phyloP scores from a whole-genome alignment of 2,329 filamentous ascomycete species.

The Hypoxylon sp. region DNA sequence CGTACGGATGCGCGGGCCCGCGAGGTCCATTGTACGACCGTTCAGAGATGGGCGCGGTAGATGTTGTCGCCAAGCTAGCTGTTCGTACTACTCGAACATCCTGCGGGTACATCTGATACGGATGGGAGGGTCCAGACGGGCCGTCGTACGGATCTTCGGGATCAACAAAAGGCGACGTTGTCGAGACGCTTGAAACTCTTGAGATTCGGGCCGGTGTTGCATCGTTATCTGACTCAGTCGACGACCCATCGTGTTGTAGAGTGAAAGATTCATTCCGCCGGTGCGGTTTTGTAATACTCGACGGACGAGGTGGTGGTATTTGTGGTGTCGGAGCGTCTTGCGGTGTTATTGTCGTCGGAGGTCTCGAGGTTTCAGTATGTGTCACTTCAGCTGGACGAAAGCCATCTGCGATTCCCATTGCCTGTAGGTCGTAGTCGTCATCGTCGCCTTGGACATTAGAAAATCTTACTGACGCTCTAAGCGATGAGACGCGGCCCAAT shows the following conservation, averaged over 20 bases:
- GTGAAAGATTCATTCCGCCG: slow-evolving; percentile 65
- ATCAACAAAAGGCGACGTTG: slow-evolving; percentile 58
- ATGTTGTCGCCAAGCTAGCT: slow-evolving; percentile 78
- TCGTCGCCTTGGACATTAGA: slow-evolving; percentile 58
- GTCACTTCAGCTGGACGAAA: slow-evolving; percentile 52
- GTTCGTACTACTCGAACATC: slow-evolving; percentile 67
- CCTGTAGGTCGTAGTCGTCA: slow-evolving; percentile 65
- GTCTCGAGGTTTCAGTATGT: slow-evolving; percentile 46
- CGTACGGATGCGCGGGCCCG: slow-evolving; percentile 86
- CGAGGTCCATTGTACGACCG: slow-evolving; percentile 72
- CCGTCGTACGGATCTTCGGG: slow-evolving; percentile 77
- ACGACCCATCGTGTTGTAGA: slow-evolving; percentile 65
- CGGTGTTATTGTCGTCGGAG: slow-evolving; percentile 46
- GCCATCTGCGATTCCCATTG: slow-evolving; percentile 63
- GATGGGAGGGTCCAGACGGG: slow-evolving; percentile 82
- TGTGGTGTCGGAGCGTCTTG: slow-evolving; percentile 43
- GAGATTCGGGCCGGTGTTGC: slow-evolving; percentile 48
- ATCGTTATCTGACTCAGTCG: slow-evolving; percentile 43
- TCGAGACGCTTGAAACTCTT: slow-evolving; percentile 56
- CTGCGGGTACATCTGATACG: slow-evolving; percentile 88
- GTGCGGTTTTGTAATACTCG: slow-evolving; percentile 70
- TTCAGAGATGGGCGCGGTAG: slow-evolving; percentile 73
- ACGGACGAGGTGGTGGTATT: slow-evolving; percentile 59
- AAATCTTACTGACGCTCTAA: slow-evolving; percentile 59
- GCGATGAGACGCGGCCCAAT: slow-evolving; percentile 61